A percentile compares a stretch with the other conserved stretches of the same genome.
phyloP scores from a whole-genome alignment of 2,329 filamentous ascomycete species.

The Albophoma yamanashiensis region DNA sequence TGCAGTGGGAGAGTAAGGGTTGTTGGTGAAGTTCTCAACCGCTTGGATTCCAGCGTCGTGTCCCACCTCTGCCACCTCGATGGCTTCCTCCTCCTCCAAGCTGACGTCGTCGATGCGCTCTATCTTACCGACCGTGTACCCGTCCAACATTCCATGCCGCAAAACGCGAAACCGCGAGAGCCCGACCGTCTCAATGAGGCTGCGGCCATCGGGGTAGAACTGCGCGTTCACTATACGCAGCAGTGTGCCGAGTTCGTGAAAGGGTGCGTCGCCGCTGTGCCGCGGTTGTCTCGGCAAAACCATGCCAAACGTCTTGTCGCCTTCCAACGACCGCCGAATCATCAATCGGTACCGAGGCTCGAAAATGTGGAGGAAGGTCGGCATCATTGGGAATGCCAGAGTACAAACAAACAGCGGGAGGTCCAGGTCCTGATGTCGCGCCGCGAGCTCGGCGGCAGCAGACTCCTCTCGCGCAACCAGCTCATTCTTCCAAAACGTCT shows the following conservation, averaged over 20 bases:
- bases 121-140: conserved; percentile 66
- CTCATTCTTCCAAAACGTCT: conserved; percentile 58
- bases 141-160: conserved; percentile 55
- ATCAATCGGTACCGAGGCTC: conserved; percentile 88
- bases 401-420: conserved; percentile 75
- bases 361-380: conserved; percentile 82
- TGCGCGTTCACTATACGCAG: conserved; percentile 66
- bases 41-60: conserved; percentile 1
- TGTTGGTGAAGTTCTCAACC: background rate
- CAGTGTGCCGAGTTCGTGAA: conserved; percentile 67
- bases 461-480: conserved; percentile 46
- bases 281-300: conserved; percentile 54
- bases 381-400: conserved; percentile 70
- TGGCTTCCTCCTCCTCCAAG: conserved; percentile 65
- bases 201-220: conserved; percentile 68
- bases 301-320: conserved; percentile 75
- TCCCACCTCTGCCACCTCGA: conserved; percentile 55
- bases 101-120: conserved; percentile 76
- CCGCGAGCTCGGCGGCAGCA: conserved; percentile 45
- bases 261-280: conserved; percentile 27
- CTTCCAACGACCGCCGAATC: conserved; percentile 68
- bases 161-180: conserved; percentile 66
- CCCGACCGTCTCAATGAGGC: conserved; percentile 68
- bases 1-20: background rate
- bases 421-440: conserved; percentile 44